Conservation (phyloP, 2,329 filamentous ascomycete genomes). For the Phoma sp. region DNA sequence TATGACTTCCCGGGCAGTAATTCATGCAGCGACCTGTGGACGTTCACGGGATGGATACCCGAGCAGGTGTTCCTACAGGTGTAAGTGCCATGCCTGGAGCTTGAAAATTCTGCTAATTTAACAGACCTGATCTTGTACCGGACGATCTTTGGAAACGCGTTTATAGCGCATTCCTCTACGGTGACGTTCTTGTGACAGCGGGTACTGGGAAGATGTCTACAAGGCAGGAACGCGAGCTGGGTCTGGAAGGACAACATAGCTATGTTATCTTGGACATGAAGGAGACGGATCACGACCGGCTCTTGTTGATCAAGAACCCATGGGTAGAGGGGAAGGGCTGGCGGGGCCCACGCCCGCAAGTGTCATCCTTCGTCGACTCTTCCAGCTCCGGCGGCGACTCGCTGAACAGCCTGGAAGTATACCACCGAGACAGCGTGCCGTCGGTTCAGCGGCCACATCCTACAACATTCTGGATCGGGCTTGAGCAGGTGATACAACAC, state of each 20-base stretch:
- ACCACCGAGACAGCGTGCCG: slow-evolving; percentile 35
- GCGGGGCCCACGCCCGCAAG: slow-evolving; percentile 59
- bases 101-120: slow-evolving; percentile 11
- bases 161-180: slow-evolving; percentile 73
- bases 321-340: slow-evolving; percentile 85
- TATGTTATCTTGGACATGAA: slow-evolving; percentile 87
- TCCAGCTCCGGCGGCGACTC: slow-evolving; percentile 25
- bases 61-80: slow-evolving; percentile 91
- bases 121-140: slow-evolving; percentile 76
- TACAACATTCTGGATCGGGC: slow-evolving; percentile 92
- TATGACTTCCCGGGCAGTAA: slow-evolving; percentile 99
- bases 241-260: slow-evolving; percentile 88
- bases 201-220: slow-evolving; percentile 83
- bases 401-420: slow-evolving; percentile 26
- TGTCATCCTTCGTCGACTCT: slow-evolving; percentile 22
- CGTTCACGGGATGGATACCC: slow-evolving; percentile 93
- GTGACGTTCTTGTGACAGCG: slow-evolving; percentile 85
- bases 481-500: slow-evolving; percentile 85
- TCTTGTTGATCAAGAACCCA: slow-evolving; percentile 90
- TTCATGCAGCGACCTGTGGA: slow-evolving; percentile 92
- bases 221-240: slow-evolving; percentile 78
- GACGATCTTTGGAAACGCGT: slow-evolving; percentile 80
- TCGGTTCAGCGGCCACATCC: slow-evolving; percentile 54
- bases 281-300: slow-evolving; percentile 66
- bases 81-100: slow-evolving; percentile 45